Conservation (phyloP, 1,284 basidiomycete species). For the Trichosporon coremiiforme region DNA sequence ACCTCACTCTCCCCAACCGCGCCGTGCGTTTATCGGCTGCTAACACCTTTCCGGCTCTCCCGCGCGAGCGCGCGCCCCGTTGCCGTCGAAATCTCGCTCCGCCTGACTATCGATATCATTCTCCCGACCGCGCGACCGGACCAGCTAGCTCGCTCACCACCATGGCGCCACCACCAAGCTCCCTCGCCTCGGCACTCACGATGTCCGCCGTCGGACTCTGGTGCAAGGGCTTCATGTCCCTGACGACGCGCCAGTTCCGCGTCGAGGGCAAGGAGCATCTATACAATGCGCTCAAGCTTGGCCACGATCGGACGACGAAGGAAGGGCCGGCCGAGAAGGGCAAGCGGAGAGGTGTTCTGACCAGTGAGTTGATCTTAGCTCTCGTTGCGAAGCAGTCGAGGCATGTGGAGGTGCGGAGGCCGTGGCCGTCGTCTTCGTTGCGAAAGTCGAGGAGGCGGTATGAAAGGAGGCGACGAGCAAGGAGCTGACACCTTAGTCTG, state of each 20-base stretch:
- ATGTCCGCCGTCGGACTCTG: slow-evolving; percentile 63
- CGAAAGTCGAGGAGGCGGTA: no score
- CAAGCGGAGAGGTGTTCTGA: slow-evolving; percentile 70
- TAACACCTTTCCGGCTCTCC: no score
- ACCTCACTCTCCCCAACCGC: no score
- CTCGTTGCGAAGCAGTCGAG: not conserved
- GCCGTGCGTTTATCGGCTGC: no score
- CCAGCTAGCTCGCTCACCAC: no score
- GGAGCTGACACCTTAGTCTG: slow-evolving; percentile 65
- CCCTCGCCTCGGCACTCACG: slow-evolving; percentile 45
- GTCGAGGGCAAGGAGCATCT: slow-evolving; percentile 71
- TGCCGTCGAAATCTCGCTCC: no score
- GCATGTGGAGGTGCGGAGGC: no score
- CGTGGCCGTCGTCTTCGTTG: no score
- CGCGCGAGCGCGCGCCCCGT: no score
- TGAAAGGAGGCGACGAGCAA: no score
- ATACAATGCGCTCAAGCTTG: slow-evolving; percentile 61
- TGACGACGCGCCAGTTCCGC: slow-evolving; percentile 66
- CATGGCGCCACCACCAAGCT: slow-evolving; percentile 25
- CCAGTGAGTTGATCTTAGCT: slow-evolving; percentile 62
- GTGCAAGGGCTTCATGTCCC: slow-evolving; percentile 73
- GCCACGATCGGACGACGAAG: slow-evolving; percentile 29
- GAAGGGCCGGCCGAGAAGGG: slow-evolving; percentile 21
- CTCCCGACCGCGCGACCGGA: no score
- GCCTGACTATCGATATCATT: no score